Conservation (phyloP, 495 filamentous ascomycete genomes). For the Jackrogersella multiformis region DNA sequence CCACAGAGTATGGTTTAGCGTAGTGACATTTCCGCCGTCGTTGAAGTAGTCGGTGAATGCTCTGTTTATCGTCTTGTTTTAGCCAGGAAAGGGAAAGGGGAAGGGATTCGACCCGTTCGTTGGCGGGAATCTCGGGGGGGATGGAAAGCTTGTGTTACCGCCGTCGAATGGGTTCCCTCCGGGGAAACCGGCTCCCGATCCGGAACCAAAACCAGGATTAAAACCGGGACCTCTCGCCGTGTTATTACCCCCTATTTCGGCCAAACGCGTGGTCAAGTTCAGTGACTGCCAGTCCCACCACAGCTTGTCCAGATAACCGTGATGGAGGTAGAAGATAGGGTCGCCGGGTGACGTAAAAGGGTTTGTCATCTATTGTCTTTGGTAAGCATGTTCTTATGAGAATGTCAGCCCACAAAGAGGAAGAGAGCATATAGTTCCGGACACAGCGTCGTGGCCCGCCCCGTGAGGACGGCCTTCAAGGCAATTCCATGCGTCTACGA, state of each 20-base stretch:
- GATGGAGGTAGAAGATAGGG: slow-evolving; percentile 63
- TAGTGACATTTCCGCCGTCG: slow-evolving; percentile 47
- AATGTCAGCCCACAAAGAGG: background rate
- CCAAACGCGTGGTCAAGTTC: slow-evolving; percentile 41
- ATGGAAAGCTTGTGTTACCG: slow-evolving; percentile 6
- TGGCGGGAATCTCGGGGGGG: slow-evolving; percentile 8
- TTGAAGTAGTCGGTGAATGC: slow-evolving; percentile 46
- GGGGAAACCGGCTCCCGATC: slow-evolving; percentile 6
- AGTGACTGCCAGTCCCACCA: slow-evolving; percentile 62
- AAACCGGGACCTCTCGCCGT: slow-evolving; percentile 5
- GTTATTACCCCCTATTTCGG: slow-evolving; percentile 46
- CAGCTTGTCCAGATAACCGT: slow-evolving; percentile 60
- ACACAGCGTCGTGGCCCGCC: slow-evolving; percentile 53
- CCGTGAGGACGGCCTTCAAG: slow-evolving; percentile 51
- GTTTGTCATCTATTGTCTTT: slow-evolving; percentile 44
- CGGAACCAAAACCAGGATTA: slow-evolving; percentile 8
- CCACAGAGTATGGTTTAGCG: slow-evolving; percentile 48
- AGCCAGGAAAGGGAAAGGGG: slow-evolving; percentile 26
- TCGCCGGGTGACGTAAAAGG: slow-evolving; percentile 49
- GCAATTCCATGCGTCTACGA: slow-evolving; percentile 49
- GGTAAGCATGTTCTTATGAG: background rate
- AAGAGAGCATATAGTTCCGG: slow-evolving; percentile 42
- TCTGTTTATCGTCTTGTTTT: slow-evolving; percentile 6
- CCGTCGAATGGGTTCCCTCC: slow-evolving; percentile 17
- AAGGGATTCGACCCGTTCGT: slow-evolving; percentile 19